phyloP scores from a whole-genome alignment of 2,329 filamentous ascomycete genomes.

The Aspergillus clavatus region DNA sequence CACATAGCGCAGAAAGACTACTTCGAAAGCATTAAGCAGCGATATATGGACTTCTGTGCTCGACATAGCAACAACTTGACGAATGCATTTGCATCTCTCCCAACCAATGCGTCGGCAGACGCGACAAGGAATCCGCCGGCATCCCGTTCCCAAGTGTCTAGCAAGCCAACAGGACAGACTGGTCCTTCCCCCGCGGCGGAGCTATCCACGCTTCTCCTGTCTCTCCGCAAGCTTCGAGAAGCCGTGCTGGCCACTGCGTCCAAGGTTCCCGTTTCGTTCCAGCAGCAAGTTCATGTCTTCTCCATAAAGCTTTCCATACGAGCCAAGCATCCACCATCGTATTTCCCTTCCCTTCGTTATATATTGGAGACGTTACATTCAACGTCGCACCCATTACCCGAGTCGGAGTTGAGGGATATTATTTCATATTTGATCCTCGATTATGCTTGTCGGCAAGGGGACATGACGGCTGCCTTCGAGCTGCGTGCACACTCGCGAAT shows the following conservation, averaged over 20 bases:
- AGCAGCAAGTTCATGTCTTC: slow-evolving; percentile 86
- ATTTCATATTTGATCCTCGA: slow-evolving; percentile 79
- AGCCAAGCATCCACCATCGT: slow-evolving; percentile 76
- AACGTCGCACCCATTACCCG: slow-evolving; percentile 60
- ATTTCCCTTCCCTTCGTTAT: slow-evolving; percentile 79
- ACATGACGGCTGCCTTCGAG: slow-evolving; percentile 68
- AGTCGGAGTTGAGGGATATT: slow-evolving; percentile 72
- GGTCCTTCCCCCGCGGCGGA: slow-evolving; percentile 52
- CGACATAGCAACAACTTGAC: slow-evolving; percentile 69
- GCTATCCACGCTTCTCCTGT: slow-evolving; percentile 69
- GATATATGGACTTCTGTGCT: slow-evolving; percentile 86
- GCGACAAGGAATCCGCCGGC: slow-evolving; percentile 39
- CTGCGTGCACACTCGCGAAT: slow-evolving; percentile 49
- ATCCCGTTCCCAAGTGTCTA: slow-evolving; percentile 19
- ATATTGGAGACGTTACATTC: slow-evolving; percentile 68
- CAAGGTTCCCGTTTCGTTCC: slow-evolving; percentile 71
- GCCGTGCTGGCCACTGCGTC: slow-evolving; percentile 70
- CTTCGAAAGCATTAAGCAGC: slow-evolving; percentile 79
- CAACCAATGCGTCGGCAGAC: slow-evolving; percentile 34
- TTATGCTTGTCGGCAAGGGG: slow-evolving; percentile 74
- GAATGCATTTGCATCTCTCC: slow-evolving; percentile 65
- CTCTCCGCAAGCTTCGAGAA: slow-evolving; percentile 88
- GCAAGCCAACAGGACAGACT: slow-evolving; percentile 18
- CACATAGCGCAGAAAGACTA: slow-evolving; percentile 76
- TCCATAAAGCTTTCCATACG: slow-evolving; percentile 80